Evolutionary conservation across 192 early-diverging fungal genomes (phyloP), one percentile per base, ranked within the genome.

Genomic region (Coemansia javaensis): DNA sequence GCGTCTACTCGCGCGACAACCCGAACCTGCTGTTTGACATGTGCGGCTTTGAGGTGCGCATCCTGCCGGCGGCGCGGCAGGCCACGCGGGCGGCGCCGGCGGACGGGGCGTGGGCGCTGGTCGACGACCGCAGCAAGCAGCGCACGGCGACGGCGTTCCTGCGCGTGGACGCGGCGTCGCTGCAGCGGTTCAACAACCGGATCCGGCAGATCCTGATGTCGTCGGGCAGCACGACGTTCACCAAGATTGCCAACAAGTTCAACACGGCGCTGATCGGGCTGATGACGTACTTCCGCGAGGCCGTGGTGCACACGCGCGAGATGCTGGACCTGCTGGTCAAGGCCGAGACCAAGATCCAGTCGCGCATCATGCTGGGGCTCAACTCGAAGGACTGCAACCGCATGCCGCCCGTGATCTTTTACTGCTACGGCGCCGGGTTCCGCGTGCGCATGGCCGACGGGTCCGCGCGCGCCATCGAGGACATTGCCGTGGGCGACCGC

Each of bases 221-320:
- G 5, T 90, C 89, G 10, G 97, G 97, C 32, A 87, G 83, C 45
- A 97, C 97, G 1, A 97, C 97, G 2, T 99, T 99, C 56, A 91
- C 90, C 59, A 97, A 97, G 83, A 91, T 99, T 56, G 86, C 90
- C 40, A 99, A 99, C 84, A 99, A 97, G 75, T 92, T 79, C 71
- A 90, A 90, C 61, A 87, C 83, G n/a, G 71, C 85, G 27, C 70
- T 99, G 36, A 94, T 96, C 54, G 93, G 93, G 2, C 63, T 99
- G 55, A 96, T 99, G 93, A 93, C 91, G 7, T 99, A 99, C 71
- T 97, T 83, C 77, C 89, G 96, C 60, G 96, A 99, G 66, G 94
- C 94, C 6, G 93, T 97, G 18, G 88, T 99, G 9, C 92, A 96
- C 54, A 99, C 96, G 1, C 86, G 94, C 21, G 96, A 99, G 72